Conservation (phyloP, 768 basidiomycete genomes). For the Panellus pusillus region DNA sequence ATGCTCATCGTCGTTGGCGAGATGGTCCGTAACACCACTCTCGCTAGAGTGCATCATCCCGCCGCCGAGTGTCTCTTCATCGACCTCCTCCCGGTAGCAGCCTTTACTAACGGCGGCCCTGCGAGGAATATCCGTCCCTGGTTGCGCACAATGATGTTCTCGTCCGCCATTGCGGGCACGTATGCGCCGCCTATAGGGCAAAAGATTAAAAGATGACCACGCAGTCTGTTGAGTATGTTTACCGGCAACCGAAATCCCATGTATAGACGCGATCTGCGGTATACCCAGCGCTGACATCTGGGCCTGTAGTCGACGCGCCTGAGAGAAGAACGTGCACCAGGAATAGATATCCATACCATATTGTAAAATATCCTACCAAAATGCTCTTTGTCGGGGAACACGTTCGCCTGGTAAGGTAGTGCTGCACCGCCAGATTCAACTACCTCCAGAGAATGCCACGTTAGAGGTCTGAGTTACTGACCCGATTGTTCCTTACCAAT, state of each 20-base stretch:
- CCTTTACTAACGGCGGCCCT: slow-evolving; percentile 92
- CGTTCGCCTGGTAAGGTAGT: slow-evolving; percentile 89
- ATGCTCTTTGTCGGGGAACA: slow-evolving; percentile 94
- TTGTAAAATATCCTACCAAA: slow-evolving; percentile 98
- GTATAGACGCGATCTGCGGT: slow-evolving; percentile 90
- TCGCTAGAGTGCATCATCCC: slow-evolving; percentile 90
- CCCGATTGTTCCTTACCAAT: slow-evolving; percentile 56
- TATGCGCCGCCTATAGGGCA: slow-evolving; percentile 72
- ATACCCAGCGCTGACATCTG: slow-evolving; percentile 92
- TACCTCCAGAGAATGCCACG: slow-evolving; percentile 29
- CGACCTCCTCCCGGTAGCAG: slow-evolving; percentile 93
- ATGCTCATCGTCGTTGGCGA: slow-evolving; percentile 83
- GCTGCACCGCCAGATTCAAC: slow-evolving; percentile 93
- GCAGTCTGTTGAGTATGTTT: slow-evolving; percentile 4
- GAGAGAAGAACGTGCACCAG: not conserved
- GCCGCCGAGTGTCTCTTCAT: slow-evolving; percentile 90
- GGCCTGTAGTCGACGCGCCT: slow-evolving; percentile 45
- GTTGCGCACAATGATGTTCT: slow-evolving; percentile 86
- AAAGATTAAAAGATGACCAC: slow-evolving; percentile 3
- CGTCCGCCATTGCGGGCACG: slow-evolving; percentile 96
- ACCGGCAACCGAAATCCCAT: slow-evolving; percentile 93
- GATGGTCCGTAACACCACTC: slow-evolving; percentile 88
- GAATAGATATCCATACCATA: slow-evolving; percentile 58
- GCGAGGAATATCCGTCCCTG: slow-evolving; percentile 95
- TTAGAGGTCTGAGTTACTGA: slow-evolving; percentile 3